These are phyloP conservation scores for Aspergillus sp. DNA, from an alignment of 2,329 filamentous ascomycete species.

Conservation along the genomic window DNA sequence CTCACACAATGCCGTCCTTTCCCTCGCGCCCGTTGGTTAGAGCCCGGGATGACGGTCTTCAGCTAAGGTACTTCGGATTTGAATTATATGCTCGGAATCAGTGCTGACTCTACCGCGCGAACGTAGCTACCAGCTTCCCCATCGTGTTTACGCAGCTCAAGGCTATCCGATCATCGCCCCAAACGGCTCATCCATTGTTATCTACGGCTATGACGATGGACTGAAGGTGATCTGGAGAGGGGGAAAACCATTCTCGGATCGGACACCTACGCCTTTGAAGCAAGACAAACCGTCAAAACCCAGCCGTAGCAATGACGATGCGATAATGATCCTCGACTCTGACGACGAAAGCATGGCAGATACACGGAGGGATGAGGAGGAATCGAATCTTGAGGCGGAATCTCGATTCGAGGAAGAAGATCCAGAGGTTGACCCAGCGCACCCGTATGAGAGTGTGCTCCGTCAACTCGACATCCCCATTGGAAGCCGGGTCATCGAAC, in stretches of 20 bases:
- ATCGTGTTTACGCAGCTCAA: slow-evolving; percentile 60
- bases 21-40: slow-evolving; percentile 44
- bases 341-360: slow-evolving; percentile 57
- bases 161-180: slow-evolving; percentile 63
- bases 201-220: slow-evolving; percentile 64
- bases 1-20: slow-evolving; percentile 39
- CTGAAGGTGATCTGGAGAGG: slow-evolving; percentile 65
- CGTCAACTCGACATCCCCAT: slow-evolving; percentile 61
- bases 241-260: slow-evolving; percentile 53
- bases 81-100: neutral
- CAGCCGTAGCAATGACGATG: slow-evolving; percentile 42
- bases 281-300: slow-evolving; percentile 29
- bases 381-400: slow-evolving; percentile 24
- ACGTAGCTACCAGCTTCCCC: slow-evolving; percentile 62
- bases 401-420: slow-evolving; percentile 59
- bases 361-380: slow-evolving; percentile 24
- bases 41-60: slow-evolving; percentile 44
- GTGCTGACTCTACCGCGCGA: slow-evolving; percentile 15
- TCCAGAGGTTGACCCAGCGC: slow-evolving; percentile 59
- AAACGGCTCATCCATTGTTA: slow-evolving; percentile 65
- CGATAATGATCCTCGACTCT: slow-evolving; percentile 61
- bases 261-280: slow-evolving; percentile 32
- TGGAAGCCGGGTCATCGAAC: slow-evolving; percentile 56
- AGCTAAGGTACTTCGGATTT: slow-evolving; percentile 44
- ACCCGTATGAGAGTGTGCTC: slow-evolving; percentile 59